Evolutionary conservation across 495 filamentous ascomycete species (phyloP).

Genomic region (Hypomontagnella submonticulosa): DNA sequence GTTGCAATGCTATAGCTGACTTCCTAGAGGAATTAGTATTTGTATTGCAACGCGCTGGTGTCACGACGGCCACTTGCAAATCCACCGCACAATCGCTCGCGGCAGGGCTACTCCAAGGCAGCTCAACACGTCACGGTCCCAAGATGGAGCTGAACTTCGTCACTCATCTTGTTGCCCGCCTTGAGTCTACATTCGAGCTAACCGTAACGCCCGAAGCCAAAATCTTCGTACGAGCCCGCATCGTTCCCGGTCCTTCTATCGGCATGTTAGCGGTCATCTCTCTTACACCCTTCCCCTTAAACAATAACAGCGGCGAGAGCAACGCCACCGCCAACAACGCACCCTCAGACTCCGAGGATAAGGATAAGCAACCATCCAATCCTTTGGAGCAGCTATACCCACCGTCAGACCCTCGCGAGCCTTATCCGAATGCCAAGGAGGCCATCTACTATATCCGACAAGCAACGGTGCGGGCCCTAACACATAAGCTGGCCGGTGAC

Average conservation of each 20-base stretch:
- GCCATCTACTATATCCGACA: constrained; percentile 45
- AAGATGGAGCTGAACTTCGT: constrained; percentile 46
- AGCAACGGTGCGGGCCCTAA: constrained; percentile 36
- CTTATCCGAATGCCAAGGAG: constrained; percentile 40
- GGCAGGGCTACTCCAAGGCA: constrained; percentile 16
- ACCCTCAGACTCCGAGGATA: constrained; percentile 3
- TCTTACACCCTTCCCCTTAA: constrained; percentile 39
- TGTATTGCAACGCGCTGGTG: constrained; percentile 41
- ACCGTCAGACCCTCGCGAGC: constrained; percentile 39
- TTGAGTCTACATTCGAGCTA: constrained; percentile 49
- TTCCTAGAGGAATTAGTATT: constrained; percentile 41
- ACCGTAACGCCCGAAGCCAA: constrained; percentile 52
- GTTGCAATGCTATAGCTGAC: constrained; percentile 27
- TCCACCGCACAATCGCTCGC: constrained; percentile 27
- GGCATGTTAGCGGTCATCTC: constrained; percentile 50
- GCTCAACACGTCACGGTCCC: constrained; percentile 27
- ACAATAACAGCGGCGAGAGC: neutral
- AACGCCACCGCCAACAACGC: constrained; percentile 2
- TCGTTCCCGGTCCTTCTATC: constrained; percentile 38
- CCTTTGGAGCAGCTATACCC: constrained; percentile 41
- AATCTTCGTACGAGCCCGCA: constrained; percentile 48
- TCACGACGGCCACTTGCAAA: constrained; percentile 40
- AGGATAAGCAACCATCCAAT: constrained; percentile 23
- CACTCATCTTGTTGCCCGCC: constrained; percentile 38
- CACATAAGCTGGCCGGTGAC: constrained; percentile 23